phyloP scores from a whole-genome alignment of 2,329 filamentous ascomycete species.

The Colletotrichum truncatum region DNA sequence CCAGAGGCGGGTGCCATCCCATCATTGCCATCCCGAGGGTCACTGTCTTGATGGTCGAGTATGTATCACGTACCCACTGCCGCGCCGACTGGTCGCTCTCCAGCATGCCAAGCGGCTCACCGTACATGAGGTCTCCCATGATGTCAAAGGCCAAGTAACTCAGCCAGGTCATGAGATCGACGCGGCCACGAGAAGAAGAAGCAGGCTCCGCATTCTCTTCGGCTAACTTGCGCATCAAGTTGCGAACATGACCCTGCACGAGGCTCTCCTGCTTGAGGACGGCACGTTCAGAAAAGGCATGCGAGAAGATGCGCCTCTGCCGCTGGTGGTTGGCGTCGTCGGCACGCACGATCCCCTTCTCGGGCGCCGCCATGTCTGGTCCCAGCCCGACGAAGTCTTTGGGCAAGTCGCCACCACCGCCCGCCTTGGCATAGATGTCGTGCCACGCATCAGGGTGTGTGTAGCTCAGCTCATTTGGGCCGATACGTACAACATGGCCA shows the following conservation, averaged over 20 bases:
- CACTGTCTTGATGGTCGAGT: constrained; percentile 31
- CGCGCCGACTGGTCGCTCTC: constrained; percentile 34
- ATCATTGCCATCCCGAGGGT: constrained; percentile 29
- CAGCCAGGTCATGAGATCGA: constrained; percentile 36
- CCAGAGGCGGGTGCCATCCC: constrained; percentile 12
- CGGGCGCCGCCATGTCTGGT: constrained; percentile 40
- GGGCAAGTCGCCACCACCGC: constrained; percentile 29
- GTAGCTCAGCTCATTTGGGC: constrained; percentile 31
- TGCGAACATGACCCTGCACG: constrained; percentile 35
- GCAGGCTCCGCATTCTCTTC: constrained; percentile 2
- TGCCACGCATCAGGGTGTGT: constrained; percentile 30
- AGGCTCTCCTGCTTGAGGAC: constrained; percentile 41
- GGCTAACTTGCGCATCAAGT: constrained; percentile 25
- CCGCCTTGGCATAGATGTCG: constrained; percentile 30
- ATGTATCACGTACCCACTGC: constrained; percentile 38
- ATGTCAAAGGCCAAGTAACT: constrained; percentile 41
- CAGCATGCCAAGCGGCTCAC: constrained; percentile 40
- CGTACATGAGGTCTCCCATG: constrained; percentile 42
- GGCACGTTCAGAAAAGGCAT: constrained; percentile 40
- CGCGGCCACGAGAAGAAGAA: neutral
- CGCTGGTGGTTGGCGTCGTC: constrained; percentile 18
- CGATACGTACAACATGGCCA: constrained; percentile 31
- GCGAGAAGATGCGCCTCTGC: constrained; percentile 36
- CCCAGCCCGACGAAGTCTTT: constrained; percentile 40
- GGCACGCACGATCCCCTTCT: constrained; percentile 24